Conservation (phyloP, 306 rosid species). For the Castanea sativa region DNA sequence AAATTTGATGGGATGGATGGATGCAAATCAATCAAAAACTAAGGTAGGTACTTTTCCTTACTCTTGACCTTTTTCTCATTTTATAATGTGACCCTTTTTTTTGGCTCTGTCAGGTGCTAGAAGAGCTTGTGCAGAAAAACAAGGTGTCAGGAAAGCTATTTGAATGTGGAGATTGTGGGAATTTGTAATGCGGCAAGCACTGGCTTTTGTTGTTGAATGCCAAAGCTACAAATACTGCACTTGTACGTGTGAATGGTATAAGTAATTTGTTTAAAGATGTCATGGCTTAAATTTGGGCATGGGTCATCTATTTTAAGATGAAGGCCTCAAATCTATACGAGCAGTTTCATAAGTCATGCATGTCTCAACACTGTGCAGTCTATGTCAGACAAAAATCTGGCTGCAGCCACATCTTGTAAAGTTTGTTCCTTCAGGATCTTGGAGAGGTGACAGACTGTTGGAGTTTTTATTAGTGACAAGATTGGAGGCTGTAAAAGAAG, state of each 20-base stretch:
- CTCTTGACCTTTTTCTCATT: background rate
- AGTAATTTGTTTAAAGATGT: background rate
- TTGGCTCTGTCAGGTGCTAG: conserved; percentile 5
- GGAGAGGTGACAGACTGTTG: background rate
- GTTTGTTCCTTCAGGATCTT: background rate
- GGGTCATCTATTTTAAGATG: background rate
- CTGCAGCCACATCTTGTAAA: background rate
- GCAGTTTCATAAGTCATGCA: background rate
- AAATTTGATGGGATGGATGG: conserved; percentile 36
- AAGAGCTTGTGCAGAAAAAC: background rate
- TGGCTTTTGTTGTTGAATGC: background rate
- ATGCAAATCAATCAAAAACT: conserved; percentile 27
- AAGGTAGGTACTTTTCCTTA: conserved; percentile 32
- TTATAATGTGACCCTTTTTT: background rate
- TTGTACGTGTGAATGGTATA: background rate
- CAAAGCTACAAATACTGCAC: conserved; percentile 2
- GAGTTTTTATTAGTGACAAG: background rate
- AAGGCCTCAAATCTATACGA: background rate
- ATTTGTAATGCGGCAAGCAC: background rate
- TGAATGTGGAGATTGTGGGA: background rate
- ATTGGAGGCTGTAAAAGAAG: background rate
- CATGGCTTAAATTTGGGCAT: background rate
- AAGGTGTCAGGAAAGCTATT: background rate
- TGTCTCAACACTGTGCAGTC: background rate
- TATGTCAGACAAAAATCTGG: background rate